Evolutionary conservation across 108 stramenopile species (phyloP).

Genomic region (Epipyxis sp.): DNA sequence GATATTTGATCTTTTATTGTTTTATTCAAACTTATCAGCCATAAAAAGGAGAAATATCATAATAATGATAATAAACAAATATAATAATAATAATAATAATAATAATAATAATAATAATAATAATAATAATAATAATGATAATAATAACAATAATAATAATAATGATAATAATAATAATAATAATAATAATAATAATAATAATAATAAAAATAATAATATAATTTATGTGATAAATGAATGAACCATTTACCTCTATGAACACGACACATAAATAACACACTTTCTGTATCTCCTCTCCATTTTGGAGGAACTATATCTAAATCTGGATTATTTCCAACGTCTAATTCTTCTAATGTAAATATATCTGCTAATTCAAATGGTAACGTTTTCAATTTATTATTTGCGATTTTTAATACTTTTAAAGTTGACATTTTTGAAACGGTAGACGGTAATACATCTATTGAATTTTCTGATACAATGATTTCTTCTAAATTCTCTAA

Average conservation of each 20-base stretch:
- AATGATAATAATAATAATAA: no score
- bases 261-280: conserved; percentile 10
- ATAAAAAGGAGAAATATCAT: no score
- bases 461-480: neutral
- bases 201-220: no score
- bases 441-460: conserved; percentile 17
- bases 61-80: no score
- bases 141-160: no score
- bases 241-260: conserved; percentile 29
- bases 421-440: conserved; percentile 13
- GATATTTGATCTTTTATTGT: no score
- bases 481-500: conserved; percentile 10
- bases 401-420: conserved; percentile 13
- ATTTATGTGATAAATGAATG: no score
- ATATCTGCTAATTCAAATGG: conserved; percentile 26
- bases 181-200: no score
- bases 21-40: no score
- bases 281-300: conserved; percentile 32
- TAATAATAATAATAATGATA: no score
- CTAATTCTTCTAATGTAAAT: conserved; percentile 23
- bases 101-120: no score
- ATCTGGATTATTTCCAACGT: conserved; percentile 13
- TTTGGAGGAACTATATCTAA: conserved; percentile 1
- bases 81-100: no score
- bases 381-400: neutral